These are phyloP conservation scores for Fistulifera pelliculosa DNA, from an alignment of 108 stramenopile species.

Conservation along the genomic window DNA sequence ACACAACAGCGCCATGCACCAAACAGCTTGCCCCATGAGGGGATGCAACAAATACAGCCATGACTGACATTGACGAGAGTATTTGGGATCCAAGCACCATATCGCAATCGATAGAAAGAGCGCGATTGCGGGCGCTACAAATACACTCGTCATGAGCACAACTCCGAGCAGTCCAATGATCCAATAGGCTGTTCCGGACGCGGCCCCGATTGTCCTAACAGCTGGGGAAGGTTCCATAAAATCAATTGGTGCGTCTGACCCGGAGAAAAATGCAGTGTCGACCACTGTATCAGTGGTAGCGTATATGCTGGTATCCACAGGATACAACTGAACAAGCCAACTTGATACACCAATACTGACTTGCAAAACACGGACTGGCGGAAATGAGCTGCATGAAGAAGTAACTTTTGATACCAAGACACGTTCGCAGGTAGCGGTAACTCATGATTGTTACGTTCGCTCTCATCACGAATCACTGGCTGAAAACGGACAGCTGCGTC, in stretches of 20 bases:
- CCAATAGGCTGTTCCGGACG: conserved; percentile 23
- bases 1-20: conserved; percentile 15
- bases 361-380: no score
- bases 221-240: conserved; percentile 25
- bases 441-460: no score
- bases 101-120: conserved; percentile 5
- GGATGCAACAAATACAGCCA: conserved; percentile 22
- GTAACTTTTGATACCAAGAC: background rate
- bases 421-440: background rate
- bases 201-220: conserved; percentile 17
- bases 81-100: conserved; percentile 10
- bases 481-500: no score
- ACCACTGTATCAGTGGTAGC: conserved; percentile 24
- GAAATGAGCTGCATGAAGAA: background rate
- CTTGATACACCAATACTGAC: conserved; percentile 24
- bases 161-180: conserved; percentile 11
- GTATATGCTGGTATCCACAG: conserved; percentile 31
- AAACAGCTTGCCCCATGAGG: conserved; percentile 15
- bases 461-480: no score
- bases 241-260: conserved; percentile 4
- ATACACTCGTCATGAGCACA: conserved; percentile 14
- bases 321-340: conserved; percentile 14
- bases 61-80: background rate
- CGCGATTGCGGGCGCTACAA: conserved; percentile 23
- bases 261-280: conserved; percentile 17